Percentiles rank a stretch among this genome's conserved stretches.
phyloP scores from a whole-genome alignment of 1,284 basidiomycete species.

The Phlebopus sp. region DNA sequence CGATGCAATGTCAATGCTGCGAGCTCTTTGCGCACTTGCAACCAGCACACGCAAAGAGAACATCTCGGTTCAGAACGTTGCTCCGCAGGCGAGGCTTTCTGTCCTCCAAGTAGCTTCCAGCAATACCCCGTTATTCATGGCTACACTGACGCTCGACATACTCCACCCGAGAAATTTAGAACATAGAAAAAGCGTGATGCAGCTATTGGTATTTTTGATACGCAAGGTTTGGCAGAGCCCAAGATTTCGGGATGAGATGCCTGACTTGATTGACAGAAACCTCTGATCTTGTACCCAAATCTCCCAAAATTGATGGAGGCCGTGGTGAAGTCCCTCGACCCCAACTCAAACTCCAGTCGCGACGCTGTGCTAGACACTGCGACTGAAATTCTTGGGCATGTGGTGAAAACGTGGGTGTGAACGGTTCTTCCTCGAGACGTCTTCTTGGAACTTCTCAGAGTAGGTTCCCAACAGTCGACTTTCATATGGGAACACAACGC shows the following conservation, averaged over 20 bases:
- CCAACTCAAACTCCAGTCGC: slow-evolving; percentile 78
- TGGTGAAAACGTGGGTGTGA: slow-evolving; percentile 76
- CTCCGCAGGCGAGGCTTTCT: slow-evolving; percentile 71
- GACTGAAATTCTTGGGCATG: slow-evolving; percentile 89
- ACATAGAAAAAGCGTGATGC: slow-evolving; percentile 87
- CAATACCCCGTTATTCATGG: slow-evolving; percentile 93
- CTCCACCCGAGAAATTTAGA: slow-evolving; percentile 76
- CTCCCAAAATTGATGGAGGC: slow-evolving; percentile 90
- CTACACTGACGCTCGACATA: slow-evolving; percentile 90
- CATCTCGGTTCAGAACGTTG: slow-evolving; percentile 59
- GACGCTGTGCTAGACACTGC: slow-evolving; percentile 89
- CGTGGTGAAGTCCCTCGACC: slow-evolving; percentile 95
- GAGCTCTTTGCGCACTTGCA: slow-evolving; percentile 81
- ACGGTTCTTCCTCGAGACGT: not conserved
- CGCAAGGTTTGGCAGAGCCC: slow-evolving; percentile 58
- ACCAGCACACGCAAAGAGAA: slow-evolving; percentile 70
- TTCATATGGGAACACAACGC: slow-evolving; percentile 82
- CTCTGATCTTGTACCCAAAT: slow-evolving; percentile 82
- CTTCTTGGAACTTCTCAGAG: not conserved
- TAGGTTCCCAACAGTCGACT: slow-evolving; percentile 91
- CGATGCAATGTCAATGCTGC: slow-evolving; percentile 87
- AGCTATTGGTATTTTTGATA: slow-evolving; percentile 91
- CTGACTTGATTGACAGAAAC: slow-evolving; percentile 51
- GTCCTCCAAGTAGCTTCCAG: slow-evolving; percentile 82
- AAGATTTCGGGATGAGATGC: not conserved